These are phyloP conservation scores for Knoxia roxburghii DNA, from an alignment of 257 asterid species.

Conservation along the genomic window DNA sequence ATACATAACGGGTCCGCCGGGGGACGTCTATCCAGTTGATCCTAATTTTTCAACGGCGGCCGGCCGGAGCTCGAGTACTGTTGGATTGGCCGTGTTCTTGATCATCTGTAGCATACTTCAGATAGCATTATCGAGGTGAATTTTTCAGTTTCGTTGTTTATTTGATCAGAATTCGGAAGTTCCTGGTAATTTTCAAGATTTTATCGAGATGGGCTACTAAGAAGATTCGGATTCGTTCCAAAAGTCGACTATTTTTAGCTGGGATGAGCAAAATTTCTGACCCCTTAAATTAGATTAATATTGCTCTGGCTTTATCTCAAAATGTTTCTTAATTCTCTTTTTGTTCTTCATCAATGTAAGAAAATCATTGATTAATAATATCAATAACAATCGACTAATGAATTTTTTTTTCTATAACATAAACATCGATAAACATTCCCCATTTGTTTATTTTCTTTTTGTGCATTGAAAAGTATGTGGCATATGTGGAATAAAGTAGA, in stretches of 20 bases:
- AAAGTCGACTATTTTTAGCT: not conserved
- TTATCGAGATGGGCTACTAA: not conserved
- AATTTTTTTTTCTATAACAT: not conserved
- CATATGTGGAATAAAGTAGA: not conserved
- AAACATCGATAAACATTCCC: too few species aligned
- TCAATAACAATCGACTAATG: slow-evolving; percentile 2
- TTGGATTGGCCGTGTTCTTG: slow-evolving; percentile 21
- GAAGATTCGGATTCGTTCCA: not conserved
- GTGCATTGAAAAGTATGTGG: not conserved
- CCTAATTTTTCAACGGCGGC: not conserved
- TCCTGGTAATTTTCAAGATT: not conserved
- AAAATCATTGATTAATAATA: not conserved
- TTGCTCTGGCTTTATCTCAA: slow-evolving; percentile 2
- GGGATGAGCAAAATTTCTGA: slow-evolving; percentile 7
- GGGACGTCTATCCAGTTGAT: slow-evolving; percentile 48
- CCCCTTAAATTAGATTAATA: not conserved
- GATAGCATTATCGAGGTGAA: slow-evolving; percentile 16
- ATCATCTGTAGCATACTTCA: slow-evolving; percentile 17
- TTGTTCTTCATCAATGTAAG: not conserved
- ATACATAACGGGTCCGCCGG: slow-evolving; percentile 74
- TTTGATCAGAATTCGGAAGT: slow-evolving; percentile 5
- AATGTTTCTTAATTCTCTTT: not conserved
- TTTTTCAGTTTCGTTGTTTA: not conserved
- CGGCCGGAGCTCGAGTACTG: slow-evolving; percentile 11
- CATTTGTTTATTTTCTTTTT: not conserved